Percentiles rank a stretch among this genome's conserved stretches.
These are phyloP conservation scores for Cardamine chenopodiifolia DNA, from an alignment of 345 rosid species.

Conservation along the genomic window DNA sequence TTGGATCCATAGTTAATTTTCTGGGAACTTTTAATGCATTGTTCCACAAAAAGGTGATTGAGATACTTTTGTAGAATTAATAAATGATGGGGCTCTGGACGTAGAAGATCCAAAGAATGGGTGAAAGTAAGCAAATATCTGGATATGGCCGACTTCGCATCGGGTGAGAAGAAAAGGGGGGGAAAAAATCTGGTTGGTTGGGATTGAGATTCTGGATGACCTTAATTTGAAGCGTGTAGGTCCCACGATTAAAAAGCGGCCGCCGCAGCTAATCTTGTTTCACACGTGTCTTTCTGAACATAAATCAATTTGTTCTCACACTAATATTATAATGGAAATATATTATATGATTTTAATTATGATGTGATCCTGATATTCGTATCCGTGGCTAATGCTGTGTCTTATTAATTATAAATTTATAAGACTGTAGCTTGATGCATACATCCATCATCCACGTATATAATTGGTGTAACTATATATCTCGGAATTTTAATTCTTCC, in stretches of 20 bases:
- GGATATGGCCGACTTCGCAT: slow-evolving; percentile 34
- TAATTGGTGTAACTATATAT: background rate
- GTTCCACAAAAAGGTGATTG: background rate
- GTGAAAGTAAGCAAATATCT: background rate
- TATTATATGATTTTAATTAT: background rate
- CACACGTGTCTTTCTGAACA: slow-evolving; percentile 50
- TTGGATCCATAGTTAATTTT: background rate
- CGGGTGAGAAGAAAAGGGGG: slow-evolving; percentile 27
- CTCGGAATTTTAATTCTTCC: background rate
- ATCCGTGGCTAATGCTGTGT: slow-evolving; percentile 15
- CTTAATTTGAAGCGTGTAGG: slow-evolving; percentile 42
- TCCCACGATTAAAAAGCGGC: slow-evolving; percentile 57
- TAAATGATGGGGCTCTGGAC: background rate
- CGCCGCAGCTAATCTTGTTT: slow-evolving; percentile 49
- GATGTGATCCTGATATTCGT: slow-evolving; percentile 22
- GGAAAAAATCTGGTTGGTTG: slow-evolving; percentile 47
- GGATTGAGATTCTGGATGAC: slow-evolving; percentile 52
- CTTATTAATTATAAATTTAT: slow-evolving; percentile 2
- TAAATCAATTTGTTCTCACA: background rate
- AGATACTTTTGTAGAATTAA: background rate
- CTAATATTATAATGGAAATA: background rate
- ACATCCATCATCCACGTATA: background rate
- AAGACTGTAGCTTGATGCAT: background rate
- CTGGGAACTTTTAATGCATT: background rate
- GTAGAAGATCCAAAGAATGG: background rate